Evolutionary conservation across 2,329 filamentous ascomycete species (phyloP).

Genomic region (Pezicula carpinea): DNA sequence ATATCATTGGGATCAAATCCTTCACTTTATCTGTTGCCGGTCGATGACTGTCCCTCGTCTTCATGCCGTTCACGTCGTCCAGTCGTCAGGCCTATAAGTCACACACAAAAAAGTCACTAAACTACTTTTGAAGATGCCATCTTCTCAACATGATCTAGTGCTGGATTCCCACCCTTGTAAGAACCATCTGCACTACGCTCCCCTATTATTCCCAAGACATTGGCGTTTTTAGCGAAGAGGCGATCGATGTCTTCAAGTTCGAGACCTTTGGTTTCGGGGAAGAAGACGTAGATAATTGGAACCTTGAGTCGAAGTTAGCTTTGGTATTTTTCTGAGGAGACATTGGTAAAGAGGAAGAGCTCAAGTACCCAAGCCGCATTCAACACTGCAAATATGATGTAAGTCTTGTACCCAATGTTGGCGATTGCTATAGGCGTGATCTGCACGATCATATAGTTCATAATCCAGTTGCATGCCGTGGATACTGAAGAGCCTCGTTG

Average conservation of each 20-base stretch:
- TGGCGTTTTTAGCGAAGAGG: conserved; percentile 7
- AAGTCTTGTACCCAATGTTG: conserved; percentile 37
- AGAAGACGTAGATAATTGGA: conserved; percentile 56
- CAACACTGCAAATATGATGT: conserved; percentile 30
- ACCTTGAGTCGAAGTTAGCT: conserved; percentile 9
- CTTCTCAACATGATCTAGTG: too few species aligned
- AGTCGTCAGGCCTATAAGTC: too few species aligned
- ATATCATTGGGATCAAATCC: background rate
- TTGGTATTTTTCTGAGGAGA: too few species aligned
- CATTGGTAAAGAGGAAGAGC: background rate
- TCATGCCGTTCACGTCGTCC: too few species aligned
- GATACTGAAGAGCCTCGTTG: conserved; percentile 58
- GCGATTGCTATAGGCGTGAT: conserved; percentile 30
- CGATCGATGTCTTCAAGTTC: conserved; percentile 58
- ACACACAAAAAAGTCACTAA: too few species aligned
- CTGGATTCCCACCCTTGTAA: too few species aligned
- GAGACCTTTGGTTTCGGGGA: conserved; percentile 60
- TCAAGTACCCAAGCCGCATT: conserved; percentile 20
- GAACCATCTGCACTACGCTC: too few species aligned
- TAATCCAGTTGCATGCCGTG: conserved; percentile 44
- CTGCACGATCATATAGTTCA: conserved; percentile 51
- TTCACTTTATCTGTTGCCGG: background rate
- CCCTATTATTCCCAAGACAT: background rate
- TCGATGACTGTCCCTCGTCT: too few species aligned
- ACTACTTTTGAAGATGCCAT: too few species aligned